A percentile compares a stretch with the other conserved stretches of the same genome.
These are phyloP conservation scores for Monascus ruber DNA, from an alignment of 2,329 filamentous ascomycete species.

Conservation along the genomic window DNA sequence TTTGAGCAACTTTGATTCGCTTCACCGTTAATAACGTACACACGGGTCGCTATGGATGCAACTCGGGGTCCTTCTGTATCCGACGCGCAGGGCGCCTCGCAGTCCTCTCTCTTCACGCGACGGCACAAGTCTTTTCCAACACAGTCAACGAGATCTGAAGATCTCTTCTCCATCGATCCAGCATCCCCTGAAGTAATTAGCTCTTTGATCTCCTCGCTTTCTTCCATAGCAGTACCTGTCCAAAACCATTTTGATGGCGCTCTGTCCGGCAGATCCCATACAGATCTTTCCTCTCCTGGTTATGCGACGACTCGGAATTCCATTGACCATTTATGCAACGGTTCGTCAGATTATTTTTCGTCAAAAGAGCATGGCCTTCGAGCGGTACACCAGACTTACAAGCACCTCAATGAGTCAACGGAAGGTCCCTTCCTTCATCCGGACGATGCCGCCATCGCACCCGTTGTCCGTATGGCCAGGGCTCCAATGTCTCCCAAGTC, in stretches of 20 bases:
- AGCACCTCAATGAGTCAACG: slow-evolving; percentile 40
- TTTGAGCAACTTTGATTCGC: too few species aligned
- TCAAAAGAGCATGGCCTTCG: slow-evolving; percentile 43
- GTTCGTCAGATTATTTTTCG: slow-evolving; percentile 16
- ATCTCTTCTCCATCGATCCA: slow-evolving; percentile 24
- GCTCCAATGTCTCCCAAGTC: slow-evolving; percentile 65
- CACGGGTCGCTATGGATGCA: slow-evolving; percentile 16
- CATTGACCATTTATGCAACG: slow-evolving; percentile 6
- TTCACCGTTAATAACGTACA: too few species aligned
- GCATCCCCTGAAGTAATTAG: slow-evolving; percentile 43
- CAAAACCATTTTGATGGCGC: slow-evolving; percentile 57
- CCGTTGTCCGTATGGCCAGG: slow-evolving; percentile 71
- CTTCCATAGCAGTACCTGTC: slow-evolving; percentile 51
- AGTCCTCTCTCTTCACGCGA: slow-evolving; percentile 24
- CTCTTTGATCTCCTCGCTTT: slow-evolving; percentile 51
- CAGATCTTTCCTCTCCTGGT: slow-evolving; percentile 23
- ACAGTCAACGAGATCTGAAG: slow-evolving; percentile 18
- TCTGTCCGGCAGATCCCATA: slow-evolving; percentile 32
- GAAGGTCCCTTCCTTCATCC: slow-evolving; percentile 40
- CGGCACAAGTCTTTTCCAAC: slow-evolving; percentile 35
- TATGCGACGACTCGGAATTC: slow-evolving; percentile 16
- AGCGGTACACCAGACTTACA: slow-evolving; percentile 60
- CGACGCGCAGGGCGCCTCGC: slow-evolving; percentile 13
- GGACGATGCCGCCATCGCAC: slow-evolving; percentile 51
- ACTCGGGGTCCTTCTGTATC: slow-evolving; percentile 12